Evolutionary conservation across 2,329 filamentous ascomycete genomes (phyloP), one percentile per base, ranked within the genome.

Genomic region (Claviceps pusilla): DNA sequence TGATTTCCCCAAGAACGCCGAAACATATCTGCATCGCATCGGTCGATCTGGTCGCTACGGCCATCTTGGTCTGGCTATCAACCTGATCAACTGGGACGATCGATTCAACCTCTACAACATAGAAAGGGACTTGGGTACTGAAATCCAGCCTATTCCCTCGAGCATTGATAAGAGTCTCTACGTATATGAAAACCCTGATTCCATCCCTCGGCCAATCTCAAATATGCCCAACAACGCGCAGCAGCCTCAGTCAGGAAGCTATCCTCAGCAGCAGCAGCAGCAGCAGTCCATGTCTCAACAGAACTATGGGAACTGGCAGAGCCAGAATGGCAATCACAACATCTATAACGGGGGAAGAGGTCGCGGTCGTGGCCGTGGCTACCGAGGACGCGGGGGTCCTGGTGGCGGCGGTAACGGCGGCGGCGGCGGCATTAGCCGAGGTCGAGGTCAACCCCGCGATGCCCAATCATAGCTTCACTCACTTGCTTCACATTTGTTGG

Each of bases 61-160:
- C 60, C 93, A 98, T 72, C 79, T 97, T 65, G 93, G 93, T 79
- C 76, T 98, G 61, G 94, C 94, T 59, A 98, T 98, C 68, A 98
- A 98, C 72, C 76, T 98, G 68, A 98, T 98, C 77, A 97, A 95
- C 70, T 98, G 93, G 93, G 93, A 98, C 55, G 93, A 98, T 69
- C 84, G 93, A 33, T 97, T 95, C 78, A 98, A 97, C 70, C 79
- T 98, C 24, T 98, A 98, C 76, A 94, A 94, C 69, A 98, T 98
- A 62, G 93, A 98, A 71, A 87, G 94, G 63, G 93, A 98, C 65
- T 77, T 98, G 45, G 93, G 93, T 52, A 98, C 93, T 7, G 93
- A 98, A 71, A 98, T 98, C 57, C 87, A 93, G 66, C 84, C 93
- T n/a, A 98, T 98, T 64, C 93, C 93, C 19, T 79, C 83, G 52